A percentile compares a stretch with the other conserved stretches of the same genome.
Conservation (phyloP, 495 filamentous ascomycete genomes). For the Astrocystis sublimbata region DNA sequence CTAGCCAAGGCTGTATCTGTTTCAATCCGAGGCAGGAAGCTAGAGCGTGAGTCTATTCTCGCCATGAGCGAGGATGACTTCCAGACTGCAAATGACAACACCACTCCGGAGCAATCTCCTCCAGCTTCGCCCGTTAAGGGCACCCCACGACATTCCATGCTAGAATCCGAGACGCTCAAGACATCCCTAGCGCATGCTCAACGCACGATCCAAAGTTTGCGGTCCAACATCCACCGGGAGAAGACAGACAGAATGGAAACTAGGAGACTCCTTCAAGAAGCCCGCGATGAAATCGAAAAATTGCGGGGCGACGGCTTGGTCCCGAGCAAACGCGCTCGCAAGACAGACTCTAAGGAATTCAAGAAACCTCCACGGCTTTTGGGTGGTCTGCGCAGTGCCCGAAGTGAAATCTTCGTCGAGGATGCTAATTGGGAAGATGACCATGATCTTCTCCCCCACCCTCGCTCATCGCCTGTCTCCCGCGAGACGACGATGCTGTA, state of each 20-base stretch:
- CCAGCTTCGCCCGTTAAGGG: constrained; percentile 88
- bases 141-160: constrained; percentile 81
- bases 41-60: constrained; percentile 60
- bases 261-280: constrained; percentile 92
- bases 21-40: constrained; percentile 63
- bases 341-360: constrained; percentile 64
- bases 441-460: constrained; percentile 37
- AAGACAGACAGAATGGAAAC: constrained; percentile 97
- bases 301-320: constrained; percentile 61
- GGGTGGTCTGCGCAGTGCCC: constrained; percentile 72
- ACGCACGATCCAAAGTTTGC: constrained; percentile 90
- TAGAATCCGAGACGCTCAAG: constrained; percentile 93
- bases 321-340: constrained; percentile 61
- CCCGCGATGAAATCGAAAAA: constrained; percentile 87
- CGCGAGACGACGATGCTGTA: constrained; percentile 39
- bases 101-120: constrained; percentile 85
- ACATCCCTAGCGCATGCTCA: constrained; percentile 93
- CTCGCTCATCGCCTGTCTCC: constrained; percentile 32
- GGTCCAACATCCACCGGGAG: constrained; percentile 91
- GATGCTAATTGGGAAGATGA: constrained; percentile 91
- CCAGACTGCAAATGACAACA: constrained; percentile 63
- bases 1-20: constrained; percentile 72
- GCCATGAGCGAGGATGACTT: constrained; percentile 63
- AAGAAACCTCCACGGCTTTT: constrained; percentile 77
- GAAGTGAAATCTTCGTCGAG: constrained; percentile 71